A percentile compares a stretch with the other conserved stretches of the same genome.
These are phyloP conservation scores for Cyberlindnera saturnus DNA, from an alignment of 805 yeast species.

Conservation along the genomic window DNA sequence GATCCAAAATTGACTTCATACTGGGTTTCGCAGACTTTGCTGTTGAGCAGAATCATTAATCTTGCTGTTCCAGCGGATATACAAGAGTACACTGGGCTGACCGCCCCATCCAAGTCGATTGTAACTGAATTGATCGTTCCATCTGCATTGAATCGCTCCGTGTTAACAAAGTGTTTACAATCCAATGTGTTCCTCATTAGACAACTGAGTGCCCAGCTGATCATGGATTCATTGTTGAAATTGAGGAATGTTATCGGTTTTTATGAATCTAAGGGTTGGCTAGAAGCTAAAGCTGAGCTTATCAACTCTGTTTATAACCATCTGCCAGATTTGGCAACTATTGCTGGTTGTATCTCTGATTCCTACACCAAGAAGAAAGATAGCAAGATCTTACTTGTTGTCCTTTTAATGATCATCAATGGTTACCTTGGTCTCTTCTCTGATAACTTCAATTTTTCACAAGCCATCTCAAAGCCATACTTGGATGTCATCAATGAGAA, in stretches of 20 bases:
- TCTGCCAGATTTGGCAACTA: constrained; percentile 46
- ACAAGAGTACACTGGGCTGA: constrained; percentile 17
- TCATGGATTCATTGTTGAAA: constrained; percentile 49
- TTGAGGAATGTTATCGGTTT: constrained; percentile 34
- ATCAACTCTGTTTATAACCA: constrained; percentile 26
- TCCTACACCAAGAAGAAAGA: constrained; percentile 29
- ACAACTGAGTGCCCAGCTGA: constrained; percentile 58
- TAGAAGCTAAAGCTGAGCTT: constrained; percentile 28
- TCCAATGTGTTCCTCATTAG: constrained; percentile 45
- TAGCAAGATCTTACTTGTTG: constrained; percentile 41
- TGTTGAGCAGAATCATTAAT: constrained; percentile 54
- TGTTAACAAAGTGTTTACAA: constrained; percentile 54
- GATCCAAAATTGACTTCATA: constrained; percentile 77
- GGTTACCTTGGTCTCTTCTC: constrained; percentile 35
- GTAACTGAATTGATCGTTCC: constrained; percentile 60
- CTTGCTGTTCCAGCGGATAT: constrained; percentile 45
- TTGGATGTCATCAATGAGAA: constrained; percentile 27
- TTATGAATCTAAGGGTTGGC: constrained; percentile 37
- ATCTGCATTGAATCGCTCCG: constrained; percentile 49
- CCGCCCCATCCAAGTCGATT: constrained; percentile 28
- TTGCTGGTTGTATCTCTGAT: constrained; percentile 39
- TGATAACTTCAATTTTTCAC: constrained; percentile 26
- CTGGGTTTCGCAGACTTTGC: constrained; percentile 71
- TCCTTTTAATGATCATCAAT: constrained; percentile 39
- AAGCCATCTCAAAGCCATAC: constrained; percentile 29